Evolutionary conservation across 345 rosid species (phyloP).

Genomic region (Dipteronia sinensis): DNA sequence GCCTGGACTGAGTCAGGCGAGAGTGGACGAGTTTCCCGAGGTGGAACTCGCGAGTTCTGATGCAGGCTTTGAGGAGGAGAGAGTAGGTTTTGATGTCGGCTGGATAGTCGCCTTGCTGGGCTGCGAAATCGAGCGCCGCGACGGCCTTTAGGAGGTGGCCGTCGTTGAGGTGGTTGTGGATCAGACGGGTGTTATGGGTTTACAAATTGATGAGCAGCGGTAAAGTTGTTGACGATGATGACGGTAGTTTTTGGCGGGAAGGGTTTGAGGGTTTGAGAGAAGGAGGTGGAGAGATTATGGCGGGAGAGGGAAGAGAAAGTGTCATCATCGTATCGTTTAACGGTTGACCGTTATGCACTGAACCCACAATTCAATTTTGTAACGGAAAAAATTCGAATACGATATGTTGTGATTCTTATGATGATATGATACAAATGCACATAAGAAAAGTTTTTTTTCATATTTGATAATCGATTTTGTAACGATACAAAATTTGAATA

Average conservation of each 20-base stretch:
- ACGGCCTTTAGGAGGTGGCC: slow-evolving; percentile 60
- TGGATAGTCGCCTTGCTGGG: slow-evolving; percentile 38
- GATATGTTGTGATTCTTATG: too few relatives aligned
- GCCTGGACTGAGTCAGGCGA: slow-evolving; percentile 36
- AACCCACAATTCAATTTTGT: too few relatives aligned
- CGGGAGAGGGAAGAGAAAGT: slow-evolving; percentile 43
- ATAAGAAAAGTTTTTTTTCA: too few relatives aligned
- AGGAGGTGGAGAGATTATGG: slow-evolving; percentile 38
- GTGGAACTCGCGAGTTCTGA: slow-evolving; percentile 55
- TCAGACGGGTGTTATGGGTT: slow-evolving; percentile 40
- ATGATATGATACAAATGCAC: too few relatives aligned
- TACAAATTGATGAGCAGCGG: slow-evolving; percentile 14
- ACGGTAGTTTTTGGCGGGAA: slow-evolving; percentile 31
- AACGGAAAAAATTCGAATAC: too few relatives aligned
- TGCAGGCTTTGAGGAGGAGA: slow-evolving; percentile 73
- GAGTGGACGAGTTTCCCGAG: slow-evolving; percentile 61
- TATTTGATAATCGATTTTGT: too few relatives aligned
- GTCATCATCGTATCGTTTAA: slow-evolving; percentile 31
- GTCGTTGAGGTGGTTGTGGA: slow-evolving; percentile 47
- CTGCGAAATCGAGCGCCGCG: slow-evolving; percentile 51
- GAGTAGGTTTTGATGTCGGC: slow-evolving; percentile 65
- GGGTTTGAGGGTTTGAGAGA: slow-evolving; percentile 24
- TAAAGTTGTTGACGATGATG: slow-evolving; percentile 6
- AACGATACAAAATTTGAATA: too few relatives aligned
- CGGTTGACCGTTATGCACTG: slow-evolving; percentile 22